Percentiles rank a stretch among this genome's conserved stretches.
Conservation (phyloP, 2,329 filamentous ascomycete genomes). For the Blastomyces silverae region DNA sequence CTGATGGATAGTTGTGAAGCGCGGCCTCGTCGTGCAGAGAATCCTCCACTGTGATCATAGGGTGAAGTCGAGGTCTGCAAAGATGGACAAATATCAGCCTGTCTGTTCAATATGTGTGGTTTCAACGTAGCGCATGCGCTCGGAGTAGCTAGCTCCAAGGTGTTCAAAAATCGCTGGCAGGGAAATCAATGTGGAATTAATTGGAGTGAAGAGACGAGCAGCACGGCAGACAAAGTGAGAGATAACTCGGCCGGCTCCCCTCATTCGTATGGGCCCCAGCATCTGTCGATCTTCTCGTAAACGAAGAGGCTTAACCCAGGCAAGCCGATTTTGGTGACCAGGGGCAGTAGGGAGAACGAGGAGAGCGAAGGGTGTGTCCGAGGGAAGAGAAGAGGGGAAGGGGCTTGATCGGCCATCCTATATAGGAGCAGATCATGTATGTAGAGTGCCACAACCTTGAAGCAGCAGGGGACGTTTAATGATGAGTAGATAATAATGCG, state of each 20-base stretch:
- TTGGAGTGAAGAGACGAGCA: constrained; percentile 2
- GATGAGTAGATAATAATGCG: constrained; percentile 40
- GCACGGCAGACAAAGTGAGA: not conserved
- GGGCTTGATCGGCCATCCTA: not conserved
- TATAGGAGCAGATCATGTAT: not conserved
- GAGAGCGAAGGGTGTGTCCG: not conserved
- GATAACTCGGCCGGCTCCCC: not conserved
- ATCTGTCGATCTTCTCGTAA: constrained; percentile 48
- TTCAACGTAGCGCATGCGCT: not conserved
- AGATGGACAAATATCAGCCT: not conserved
- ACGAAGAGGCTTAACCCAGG: constrained; percentile 60
- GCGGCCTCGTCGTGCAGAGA: constrained; percentile 52
- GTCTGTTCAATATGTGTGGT: not conserved
- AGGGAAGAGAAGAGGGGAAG: not conserved
- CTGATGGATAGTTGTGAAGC: constrained; percentile 63
- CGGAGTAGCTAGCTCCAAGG: not conserved
- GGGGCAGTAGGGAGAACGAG: too few relatives aligned
- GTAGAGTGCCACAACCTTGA: constrained; percentile 44
- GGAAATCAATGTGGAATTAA: not conserved
- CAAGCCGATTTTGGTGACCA: constrained; percentile 52
- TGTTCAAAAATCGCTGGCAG: not conserved
- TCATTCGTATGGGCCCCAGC: not conserved
- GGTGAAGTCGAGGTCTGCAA: constrained; percentile 38
- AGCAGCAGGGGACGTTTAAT: constrained; percentile 46
- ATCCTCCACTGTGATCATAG: constrained; percentile 40